Evolutionary conservation across 225 moss, liverwort and hornwort species (phyloP).

Genomic region (Marchantia polymorpha): DNA sequence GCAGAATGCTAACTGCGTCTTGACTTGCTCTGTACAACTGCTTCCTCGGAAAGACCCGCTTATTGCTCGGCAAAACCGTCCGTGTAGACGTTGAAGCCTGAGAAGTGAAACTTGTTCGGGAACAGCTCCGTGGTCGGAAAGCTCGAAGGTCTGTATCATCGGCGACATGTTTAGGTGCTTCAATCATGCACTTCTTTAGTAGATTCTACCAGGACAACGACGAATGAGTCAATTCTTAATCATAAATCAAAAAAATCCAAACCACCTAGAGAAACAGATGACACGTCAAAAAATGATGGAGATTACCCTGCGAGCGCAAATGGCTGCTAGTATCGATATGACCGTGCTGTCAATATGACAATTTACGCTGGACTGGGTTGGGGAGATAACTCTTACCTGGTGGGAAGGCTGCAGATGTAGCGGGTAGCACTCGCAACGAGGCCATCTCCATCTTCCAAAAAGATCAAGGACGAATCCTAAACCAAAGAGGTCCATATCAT

Average conservation of each 20-base stretch:
- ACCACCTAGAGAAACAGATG: background rate
- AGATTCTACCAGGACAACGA: too few species aligned
- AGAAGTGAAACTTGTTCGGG: background rate
- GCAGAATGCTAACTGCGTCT: constrained; percentile 15
- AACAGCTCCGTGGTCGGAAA: background rate
- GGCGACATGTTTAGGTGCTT: background rate
- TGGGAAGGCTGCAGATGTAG: background rate
- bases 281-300: background rate
- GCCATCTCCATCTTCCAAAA: constrained; percentile 6
- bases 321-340: background rate
- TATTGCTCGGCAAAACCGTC: background rate
- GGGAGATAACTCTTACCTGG: background rate
- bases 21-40: constrained; percentile 17
- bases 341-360: background rate
- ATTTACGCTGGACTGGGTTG: background rate
- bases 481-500: too few species aligned
- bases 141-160: background rate
- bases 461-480: too few species aligned
- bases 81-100: background rate
- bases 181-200: background rate
- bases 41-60: constrained; percentile 6
- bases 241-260: too few species aligned
- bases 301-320: background rate
- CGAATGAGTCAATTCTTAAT: too few species aligned
- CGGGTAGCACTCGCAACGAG: constrained; percentile 1